These are phyloP conservation scores for Suhomyces sp. DNA, from an alignment of 805 yeast genomes.

Conservation along the genomic window DNA sequence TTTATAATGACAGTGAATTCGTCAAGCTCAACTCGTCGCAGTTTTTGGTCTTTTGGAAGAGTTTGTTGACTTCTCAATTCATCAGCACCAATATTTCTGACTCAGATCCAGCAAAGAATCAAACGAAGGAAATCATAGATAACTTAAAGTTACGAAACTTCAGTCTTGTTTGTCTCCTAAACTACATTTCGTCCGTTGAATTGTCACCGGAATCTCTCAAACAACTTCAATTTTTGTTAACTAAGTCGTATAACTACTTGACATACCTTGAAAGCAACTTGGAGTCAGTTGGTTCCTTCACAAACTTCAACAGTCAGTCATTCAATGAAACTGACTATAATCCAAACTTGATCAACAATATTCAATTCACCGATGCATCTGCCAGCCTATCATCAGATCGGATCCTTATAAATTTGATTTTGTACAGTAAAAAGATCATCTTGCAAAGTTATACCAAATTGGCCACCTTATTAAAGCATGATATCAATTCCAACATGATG, in stretches of 20 bases:
- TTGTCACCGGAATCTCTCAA: slow-evolving; percentile 40
- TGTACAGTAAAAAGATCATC: slow-evolving; percentile 36
- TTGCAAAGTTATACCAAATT: slow-evolving; percentile 35
- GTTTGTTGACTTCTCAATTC: slow-evolving; percentile 41
- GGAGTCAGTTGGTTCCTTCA: slow-evolving; percentile 30
- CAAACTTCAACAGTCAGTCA: slow-evolving; percentile 25
- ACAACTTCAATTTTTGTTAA: slow-evolving; percentile 39
- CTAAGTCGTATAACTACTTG: slow-evolving; percentile 40
- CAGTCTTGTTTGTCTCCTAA: slow-evolving; percentile 38
- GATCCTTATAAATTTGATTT: slow-evolving; percentile 30
- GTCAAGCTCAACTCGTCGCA: slow-evolving; percentile 44
- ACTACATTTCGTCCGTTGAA: slow-evolving; percentile 36
- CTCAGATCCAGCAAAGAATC: slow-evolving; percentile 14
- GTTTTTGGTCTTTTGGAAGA: slow-evolving; percentile 43
- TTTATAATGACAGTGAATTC: slow-evolving; percentile 40
- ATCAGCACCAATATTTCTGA: slow-evolving; percentile 20
- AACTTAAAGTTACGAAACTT: slow-evolving; percentile 38
- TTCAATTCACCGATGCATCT: slow-evolving; percentile 26
- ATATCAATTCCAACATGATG: slow-evolving; percentile 41
- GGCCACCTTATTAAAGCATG: slow-evolving; percentile 31
- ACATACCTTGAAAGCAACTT: slow-evolving; percentile 38
- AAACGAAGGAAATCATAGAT: slow-evolving; percentile 27
- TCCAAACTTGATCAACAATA: slow-evolving; percentile 26
- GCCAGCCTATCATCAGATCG: slow-evolving; percentile 23
- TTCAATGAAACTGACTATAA: slow-evolving; percentile 32